Evolutionary conservation across 2,329 filamentous ascomycete genomes (phyloP).

Genomic region (Kalaharituber pfeilii): DNA sequence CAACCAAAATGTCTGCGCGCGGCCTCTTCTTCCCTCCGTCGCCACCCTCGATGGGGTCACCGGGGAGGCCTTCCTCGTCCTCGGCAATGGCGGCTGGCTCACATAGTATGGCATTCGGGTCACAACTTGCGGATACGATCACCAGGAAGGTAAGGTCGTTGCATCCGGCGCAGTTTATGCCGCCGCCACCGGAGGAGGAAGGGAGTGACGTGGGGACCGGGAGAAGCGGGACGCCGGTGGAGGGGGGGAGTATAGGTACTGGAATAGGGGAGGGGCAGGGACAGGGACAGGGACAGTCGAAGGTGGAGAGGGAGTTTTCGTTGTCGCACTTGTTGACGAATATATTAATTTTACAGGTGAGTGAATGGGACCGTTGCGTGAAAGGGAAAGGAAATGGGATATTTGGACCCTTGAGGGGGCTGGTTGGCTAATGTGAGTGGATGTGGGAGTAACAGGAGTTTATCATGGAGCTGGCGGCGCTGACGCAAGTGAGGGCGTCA

Average conservation of each 20-base stretch:
- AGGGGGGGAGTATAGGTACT: constrained; percentile 3
- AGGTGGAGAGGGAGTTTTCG: constrained; percentile 35
- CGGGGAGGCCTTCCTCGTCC: constrained; percentile 8
- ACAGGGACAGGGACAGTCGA: constrained; percentile 19
- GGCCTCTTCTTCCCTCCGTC: neutral
- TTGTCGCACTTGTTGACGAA: constrained; percentile 68
- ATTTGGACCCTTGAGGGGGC: no score
- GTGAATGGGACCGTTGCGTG: no score
- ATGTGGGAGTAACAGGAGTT: constrained; percentile 47
- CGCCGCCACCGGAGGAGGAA: constrained; percentile 22
- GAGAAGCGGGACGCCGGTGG: constrained; percentile 16
- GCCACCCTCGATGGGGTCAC: neutral
- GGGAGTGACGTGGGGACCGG: constrained; percentile 19
- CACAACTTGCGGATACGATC: constrained; percentile 20
- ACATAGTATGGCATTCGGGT: constrained; percentile 14
- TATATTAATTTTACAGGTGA: constrained; percentile 50
- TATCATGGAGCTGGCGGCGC: constrained; percentile 54
- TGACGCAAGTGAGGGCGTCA: constrained; percentile 57
- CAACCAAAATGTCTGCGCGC: neutral
- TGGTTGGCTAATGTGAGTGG: constrained; percentile 1
- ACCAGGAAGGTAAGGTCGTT: constrained; percentile 18
- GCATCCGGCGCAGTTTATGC: constrained; percentile 17
- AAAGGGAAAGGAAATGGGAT: no score
- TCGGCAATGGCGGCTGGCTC: constrained; percentile 31
- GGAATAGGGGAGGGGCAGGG: constrained; percentile 6